Evolutionary conservation across 2,329 filamentous ascomycete species (phyloP), one percentile per base, ranked within the genome.

Genomic region (Claviceps digitariae): DNA sequence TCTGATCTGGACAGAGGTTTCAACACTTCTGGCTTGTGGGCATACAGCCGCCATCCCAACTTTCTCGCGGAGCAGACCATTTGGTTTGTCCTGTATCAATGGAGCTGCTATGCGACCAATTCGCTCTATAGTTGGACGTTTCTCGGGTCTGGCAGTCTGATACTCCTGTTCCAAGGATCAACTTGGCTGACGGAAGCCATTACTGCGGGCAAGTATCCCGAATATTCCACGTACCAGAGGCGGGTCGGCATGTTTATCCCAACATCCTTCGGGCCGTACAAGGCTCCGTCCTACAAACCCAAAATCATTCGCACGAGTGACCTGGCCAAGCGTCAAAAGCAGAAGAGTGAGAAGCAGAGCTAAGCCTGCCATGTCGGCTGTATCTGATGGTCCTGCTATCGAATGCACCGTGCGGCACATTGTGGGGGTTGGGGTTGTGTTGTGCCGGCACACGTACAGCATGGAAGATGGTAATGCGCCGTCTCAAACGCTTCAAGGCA

Each of bases 1-100:
- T 81, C 81, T 56, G 88, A 95, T 52, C 79, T 98, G 27, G 88
- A 96, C 58, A 86, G 91, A 40, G 93, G 93, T 44, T 98, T 98
- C 70, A 77, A 87, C 58, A 85, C 87, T 9, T 81, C 77, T 4
- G 93, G 93, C 0, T 74, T 98, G 8, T 98, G 87, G 84, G 84
- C 83, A 0, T 90, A 84, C 73, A 91, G 86, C 60, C 80, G 93
- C 47, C 94, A 98, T 67, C 93, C 93, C 48, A 98, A 98, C 68
- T 98, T 97, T 64, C 82, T 87, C 5, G 88, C 87, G 5, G 93
- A 98, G 70, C 93, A 97, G 70, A 75, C 82, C 31, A 82, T 97
- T 61, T 98, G 93, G 93, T 76, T 95, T 52, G 72, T 82, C 9
- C 69, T 97, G 51, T 97, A 97, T 68, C 80, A 88, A 63, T 98